Evolutionary conservation across 116 monocot species (phyloP).

Genomic region (Phalaenopsis hybrid): DNA sequence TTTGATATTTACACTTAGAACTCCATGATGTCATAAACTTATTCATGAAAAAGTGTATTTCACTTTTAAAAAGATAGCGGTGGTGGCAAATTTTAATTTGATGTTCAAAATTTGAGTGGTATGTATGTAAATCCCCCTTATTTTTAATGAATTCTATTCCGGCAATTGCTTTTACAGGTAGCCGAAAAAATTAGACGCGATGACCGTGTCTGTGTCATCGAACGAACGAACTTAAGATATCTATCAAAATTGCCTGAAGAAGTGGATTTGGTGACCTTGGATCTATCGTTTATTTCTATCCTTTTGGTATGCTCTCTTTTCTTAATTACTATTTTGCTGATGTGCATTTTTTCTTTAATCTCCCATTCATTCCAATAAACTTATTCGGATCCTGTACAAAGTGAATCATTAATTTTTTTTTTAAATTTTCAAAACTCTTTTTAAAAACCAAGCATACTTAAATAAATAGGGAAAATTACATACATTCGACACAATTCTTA

Average conservation of each 20-base stretch:
- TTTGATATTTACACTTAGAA: no score
- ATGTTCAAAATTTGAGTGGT: no score
- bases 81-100: no score
- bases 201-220: constrained; percentile 72
- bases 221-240: constrained; percentile 96
- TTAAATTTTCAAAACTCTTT: no score
- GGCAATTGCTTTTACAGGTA: constrained; percentile 40
- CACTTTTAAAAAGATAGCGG: no score
- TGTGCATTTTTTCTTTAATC: background rate
- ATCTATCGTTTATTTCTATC: constrained; percentile 98
- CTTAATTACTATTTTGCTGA: background rate
- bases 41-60: no score
- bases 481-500: no score
- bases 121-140: background rate
- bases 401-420: no score
- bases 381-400: no score
- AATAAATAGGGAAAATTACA: no score
- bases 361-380: background rate
- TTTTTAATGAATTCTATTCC: background rate
- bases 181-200: constrained; percentile 82
- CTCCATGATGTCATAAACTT: no score
- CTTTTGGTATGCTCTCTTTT: constrained; percentile 55
- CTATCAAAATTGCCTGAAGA: constrained; percentile 66
- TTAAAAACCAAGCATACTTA: no score
- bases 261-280: constrained; percentile 92